Evolutionary conservation across 2,329 filamentous ascomycete genomes (phyloP), one percentile per base, ranked within the genome.

Genomic region (Aureobasidium sp.): DNA sequence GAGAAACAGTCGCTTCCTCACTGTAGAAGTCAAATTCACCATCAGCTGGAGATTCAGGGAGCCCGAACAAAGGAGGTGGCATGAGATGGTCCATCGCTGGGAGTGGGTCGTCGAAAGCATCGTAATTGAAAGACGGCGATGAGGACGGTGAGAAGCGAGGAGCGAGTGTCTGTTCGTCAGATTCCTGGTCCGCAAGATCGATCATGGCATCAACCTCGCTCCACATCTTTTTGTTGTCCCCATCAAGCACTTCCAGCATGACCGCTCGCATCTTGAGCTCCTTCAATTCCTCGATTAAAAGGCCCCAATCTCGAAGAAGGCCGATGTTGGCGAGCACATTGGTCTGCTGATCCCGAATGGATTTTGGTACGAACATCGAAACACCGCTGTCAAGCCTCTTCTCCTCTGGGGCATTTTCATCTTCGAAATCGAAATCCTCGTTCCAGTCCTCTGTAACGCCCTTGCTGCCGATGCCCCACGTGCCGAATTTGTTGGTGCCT

Each of bases 381-480:
- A 76, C 72, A 29, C 75, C 75, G 65, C 76, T 79, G 69, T 80
- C 71, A 58, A 77, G 69, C 16, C 75, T 71, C 61, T 73, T 75
- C 37, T 76, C 75, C 27, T 73, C 71, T 5, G 65, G 63, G 3
- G 64, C 65, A 13, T 49, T 55, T 13, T 75, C 70, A 52, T 85
- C 82, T 27, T 82, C 81, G 70, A 93, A 92, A 63, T 93, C 89
- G 67, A 95, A 94, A 72, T 95, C 90, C 65, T 92, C 89, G 67
- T 93, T 90, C 90, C 90, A 95, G 69, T 94, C 90, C 71, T 95
- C 90, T 64, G 87, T 92, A 13, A 86, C 86, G 16, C 84, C 87
- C 72, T 92, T 92, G 65, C 84, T 86, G n/a, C 87, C 85, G 45
- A 91, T 76, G 2, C 88, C 89, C 89, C 89, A 93, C 1, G 89